Conservation (phyloP, 208 protist species). For the Leishmania lainsoni region DNA sequence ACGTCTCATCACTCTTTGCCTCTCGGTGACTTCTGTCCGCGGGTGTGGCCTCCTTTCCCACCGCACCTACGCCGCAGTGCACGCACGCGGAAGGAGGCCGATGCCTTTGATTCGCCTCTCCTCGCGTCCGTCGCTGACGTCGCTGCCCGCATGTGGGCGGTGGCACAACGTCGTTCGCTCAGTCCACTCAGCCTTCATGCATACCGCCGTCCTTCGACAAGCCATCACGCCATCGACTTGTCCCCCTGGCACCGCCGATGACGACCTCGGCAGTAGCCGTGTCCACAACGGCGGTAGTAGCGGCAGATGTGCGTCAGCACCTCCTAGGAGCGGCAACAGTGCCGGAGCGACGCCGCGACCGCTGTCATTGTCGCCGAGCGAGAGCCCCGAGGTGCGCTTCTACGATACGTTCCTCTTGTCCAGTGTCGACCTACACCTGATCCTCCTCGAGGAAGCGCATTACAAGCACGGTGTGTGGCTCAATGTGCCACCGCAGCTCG, state of each 20-base stretch:
- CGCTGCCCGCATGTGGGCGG: neutral
- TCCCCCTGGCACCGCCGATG: neutral
- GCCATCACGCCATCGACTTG: neutral
- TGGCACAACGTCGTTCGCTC: neutral
- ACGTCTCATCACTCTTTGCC: neutral
- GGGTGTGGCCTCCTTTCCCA: neutral
- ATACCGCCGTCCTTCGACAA: neutral
- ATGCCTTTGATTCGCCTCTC: constrained; percentile 4
- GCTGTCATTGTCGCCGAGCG: neutral
- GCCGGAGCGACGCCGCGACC: neutral
- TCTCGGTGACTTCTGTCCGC: neutral
- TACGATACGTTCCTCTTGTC: constrained; percentile 34
- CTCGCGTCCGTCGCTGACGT: constrained; percentile 2
- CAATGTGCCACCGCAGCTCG: constrained; percentile 76
- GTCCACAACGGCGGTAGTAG: neutral
- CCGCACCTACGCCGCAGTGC: neutral
- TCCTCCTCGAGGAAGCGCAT: constrained; percentile 68
- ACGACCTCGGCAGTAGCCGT: neutral
- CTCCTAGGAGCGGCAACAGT: neutral
- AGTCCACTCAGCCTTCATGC: neutral
- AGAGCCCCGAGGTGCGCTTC: constrained; percentile 6
- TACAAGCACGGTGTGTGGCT: constrained; percentile 76
- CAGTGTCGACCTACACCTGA: constrained; percentile 45
- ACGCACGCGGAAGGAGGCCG: neutral
- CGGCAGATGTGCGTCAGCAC: neutral